These are phyloP conservation scores for Cercospora beticola DNA, from an alignment of 2,329 filamentous ascomycete species.

Conservation along the genomic window DNA sequence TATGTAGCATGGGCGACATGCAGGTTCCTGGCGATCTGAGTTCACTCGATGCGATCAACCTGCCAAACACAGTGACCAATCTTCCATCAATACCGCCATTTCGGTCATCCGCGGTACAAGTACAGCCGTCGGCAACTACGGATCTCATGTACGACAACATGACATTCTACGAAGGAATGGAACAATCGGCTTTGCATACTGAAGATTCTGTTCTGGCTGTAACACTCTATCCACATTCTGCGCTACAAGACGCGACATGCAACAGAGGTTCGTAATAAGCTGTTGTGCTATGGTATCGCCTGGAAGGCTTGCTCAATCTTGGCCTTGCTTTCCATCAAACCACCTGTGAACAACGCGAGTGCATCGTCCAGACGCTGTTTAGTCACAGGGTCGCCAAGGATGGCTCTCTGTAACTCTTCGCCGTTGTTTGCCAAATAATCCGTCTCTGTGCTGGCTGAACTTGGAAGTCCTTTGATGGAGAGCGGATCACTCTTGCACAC, in stretches of 20 bases:
- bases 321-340: slow-evolving; percentile 25
- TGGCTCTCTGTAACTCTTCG: slow-evolving; percentile 21
- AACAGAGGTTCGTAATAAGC: not conserved
- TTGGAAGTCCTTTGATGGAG: slow-evolving; percentile 8
- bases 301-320: slow-evolving; percentile 24
- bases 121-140: not conserved
- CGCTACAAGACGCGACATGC: not conserved
- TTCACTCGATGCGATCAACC: not conserved
- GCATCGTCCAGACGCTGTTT: slow-evolving; percentile 24
- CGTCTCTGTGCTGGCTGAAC: slow-evolving; percentile 18
- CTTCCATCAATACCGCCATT: not conserved
- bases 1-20: not conserved
- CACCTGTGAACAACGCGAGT: slow-evolving; percentile 23
- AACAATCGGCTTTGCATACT: not conserved
- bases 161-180: not conserved
- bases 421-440: slow-evolving; percentile 26
- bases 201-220: not conserved
- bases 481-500: slow-evolving; percentile 24
- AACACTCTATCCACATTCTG: not conserved
- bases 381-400: slow-evolving; percentile 23
- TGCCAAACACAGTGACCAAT: not conserved
- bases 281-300: slow-evolving; percentile 1
- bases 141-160: not conserved
- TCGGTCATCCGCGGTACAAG: not conserved
- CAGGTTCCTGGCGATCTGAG: not conserved